phyloP scores from a whole-genome alignment of 176 grass and related monocot species.

The Ampelocalamus luodianensis region DNA sequence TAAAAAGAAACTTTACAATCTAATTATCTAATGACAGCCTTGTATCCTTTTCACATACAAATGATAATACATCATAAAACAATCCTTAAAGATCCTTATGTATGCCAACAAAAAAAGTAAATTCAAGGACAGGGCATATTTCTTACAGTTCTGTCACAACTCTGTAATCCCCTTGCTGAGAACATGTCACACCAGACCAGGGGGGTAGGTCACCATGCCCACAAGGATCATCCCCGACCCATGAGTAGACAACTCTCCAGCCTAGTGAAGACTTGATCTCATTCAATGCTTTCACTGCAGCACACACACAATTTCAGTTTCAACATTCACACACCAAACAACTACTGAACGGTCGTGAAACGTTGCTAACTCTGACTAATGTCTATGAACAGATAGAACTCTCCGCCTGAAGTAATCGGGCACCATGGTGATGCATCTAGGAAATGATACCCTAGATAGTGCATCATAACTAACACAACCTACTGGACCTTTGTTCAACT shows the following conservation, averaged over 20 bases:
- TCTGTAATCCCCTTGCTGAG: constrained; percentile 94
- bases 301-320: constrained; percentile 31
- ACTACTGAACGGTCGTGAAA: background rate
- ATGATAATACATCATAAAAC: background rate
- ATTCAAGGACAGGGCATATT: constrained; percentile 27
- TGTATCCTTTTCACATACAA: background rate
- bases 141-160: constrained; percentile 96
- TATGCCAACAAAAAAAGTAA: background rate
- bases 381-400: background rate
- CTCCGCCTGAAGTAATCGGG: background rate
- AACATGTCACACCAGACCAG: constrained; percentile 98
- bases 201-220: constrained; percentile 88
- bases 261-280: constrained; percentile 95
- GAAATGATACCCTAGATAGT: constrained; percentile 14
- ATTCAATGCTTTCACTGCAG: constrained; percentile 98
- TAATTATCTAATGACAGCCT: background rate
- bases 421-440: background rate
- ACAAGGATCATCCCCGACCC: constrained; percentile 97
- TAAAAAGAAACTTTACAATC: background rate
- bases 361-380: background rate
- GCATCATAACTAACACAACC: background rate
- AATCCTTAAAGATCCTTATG: background rate
- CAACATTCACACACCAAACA: background rate
- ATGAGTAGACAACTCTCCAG: constrained; percentile 98
- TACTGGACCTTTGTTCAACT: background rate